A percentile compares a stretch with the other conserved stretches of the same genome.
Conservation (phyloP, 306 rosid genomes). For the Abrus pulchellus region DNA sequence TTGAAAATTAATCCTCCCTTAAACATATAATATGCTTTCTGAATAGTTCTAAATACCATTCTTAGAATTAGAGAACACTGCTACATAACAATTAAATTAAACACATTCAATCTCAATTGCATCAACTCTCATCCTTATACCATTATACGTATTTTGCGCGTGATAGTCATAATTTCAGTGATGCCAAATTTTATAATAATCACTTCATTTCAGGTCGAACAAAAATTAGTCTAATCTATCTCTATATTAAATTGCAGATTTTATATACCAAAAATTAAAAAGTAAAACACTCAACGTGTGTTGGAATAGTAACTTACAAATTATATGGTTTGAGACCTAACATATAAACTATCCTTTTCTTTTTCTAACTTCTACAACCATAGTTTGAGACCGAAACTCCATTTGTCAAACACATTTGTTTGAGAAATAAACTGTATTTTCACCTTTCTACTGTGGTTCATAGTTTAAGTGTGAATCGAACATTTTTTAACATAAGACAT, state of each 20-base stretch:
- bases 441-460: not conserved
- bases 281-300: not conserved
- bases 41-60: too few relatives aligned
- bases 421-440: not conserved
- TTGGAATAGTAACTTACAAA: not conserved
- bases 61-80: too few relatives aligned
- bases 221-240: not conserved
- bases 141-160: not conserved
- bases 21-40: too few relatives aligned
- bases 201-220: not conserved
- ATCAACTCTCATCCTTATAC: not conserved
- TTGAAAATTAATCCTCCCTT: too few relatives aligned
- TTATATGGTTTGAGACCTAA: not conserved
- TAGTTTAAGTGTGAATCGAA: not conserved
- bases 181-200: not conserved
- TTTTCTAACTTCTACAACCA: not conserved
- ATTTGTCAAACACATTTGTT: not conserved
- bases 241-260: not conserved
- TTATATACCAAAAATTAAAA: not conserved
- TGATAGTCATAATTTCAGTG: not conserved
- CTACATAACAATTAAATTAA: too few relatives aligned
- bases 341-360: not conserved
- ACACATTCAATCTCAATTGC: too few relatives aligned
- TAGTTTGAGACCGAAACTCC: not conserved
- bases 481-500: not conserved